phyloP scores from a whole-genome alignment of 805 yeast species.

The Peterozyma toletana region DNA sequence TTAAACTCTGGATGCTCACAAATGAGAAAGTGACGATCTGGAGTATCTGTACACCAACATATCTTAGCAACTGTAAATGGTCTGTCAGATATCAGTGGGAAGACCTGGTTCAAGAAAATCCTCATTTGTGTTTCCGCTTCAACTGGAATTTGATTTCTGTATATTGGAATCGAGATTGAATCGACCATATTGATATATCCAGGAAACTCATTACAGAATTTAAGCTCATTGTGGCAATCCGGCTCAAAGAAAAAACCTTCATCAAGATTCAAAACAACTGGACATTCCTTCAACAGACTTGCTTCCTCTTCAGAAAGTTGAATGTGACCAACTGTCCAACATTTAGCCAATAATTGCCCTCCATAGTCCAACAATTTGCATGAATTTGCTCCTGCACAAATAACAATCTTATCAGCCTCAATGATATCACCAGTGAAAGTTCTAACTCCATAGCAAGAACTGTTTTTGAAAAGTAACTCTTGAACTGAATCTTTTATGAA shows the following conservation, averaged over 20 bases:
- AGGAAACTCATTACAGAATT: conserved; percentile 32
- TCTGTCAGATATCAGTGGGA: conserved; percentile 22
- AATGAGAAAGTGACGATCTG: conserved; percentile 23
- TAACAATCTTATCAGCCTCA: conserved; percentile 20
- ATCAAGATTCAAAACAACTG: conserved; percentile 29
- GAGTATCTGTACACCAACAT: conserved; percentile 31
- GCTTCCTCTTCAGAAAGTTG: conserved; percentile 26
- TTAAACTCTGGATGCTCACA: conserved; percentile 20
- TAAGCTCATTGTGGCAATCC: conserved; percentile 25
- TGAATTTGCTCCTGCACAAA: conserved; percentile 33
- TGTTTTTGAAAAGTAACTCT: conserved; percentile 10
- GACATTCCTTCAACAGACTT: conserved; percentile 19
- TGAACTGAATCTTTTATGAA: conserved; percentile 18
- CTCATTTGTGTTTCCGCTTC: conserved; percentile 26
- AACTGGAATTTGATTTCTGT: conserved; percentile 20
- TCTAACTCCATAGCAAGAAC: conserved; percentile 18
- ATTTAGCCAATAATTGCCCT: conserved; percentile 28
- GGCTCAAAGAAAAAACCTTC: conserved; percentile 36
- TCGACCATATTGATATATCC: conserved; percentile 22
- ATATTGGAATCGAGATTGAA: conserved; percentile 21
- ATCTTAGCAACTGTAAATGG: conserved; percentile 21
- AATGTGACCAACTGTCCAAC: conserved; percentile 35
- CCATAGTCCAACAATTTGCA: conserved; percentile 25
- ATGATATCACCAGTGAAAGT: conserved; percentile 19
- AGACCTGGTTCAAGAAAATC: conserved; percentile 21